phyloP scores from a whole-genome alignment of 768 basidiomycete genomes.

The Pleurotus eryngii region DNA sequence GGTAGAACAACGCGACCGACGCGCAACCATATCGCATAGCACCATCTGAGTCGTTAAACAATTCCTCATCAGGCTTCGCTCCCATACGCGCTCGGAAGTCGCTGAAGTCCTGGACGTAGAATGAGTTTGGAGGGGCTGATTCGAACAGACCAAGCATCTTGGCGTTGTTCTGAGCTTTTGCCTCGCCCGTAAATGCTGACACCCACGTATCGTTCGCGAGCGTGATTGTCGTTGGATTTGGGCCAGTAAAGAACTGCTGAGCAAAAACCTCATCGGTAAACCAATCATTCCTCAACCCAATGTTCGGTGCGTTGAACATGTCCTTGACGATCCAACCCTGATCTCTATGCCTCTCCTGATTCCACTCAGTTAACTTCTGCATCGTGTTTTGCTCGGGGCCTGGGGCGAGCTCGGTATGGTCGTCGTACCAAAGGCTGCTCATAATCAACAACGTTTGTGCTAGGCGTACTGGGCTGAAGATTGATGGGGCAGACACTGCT shows the following conservation, averaged over 20 bases:
- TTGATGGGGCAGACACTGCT: conserved; percentile 4
- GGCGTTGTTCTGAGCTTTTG: conserved; percentile 10
- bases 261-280: conserved; percentile 27
- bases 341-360: conserved; percentile 9
- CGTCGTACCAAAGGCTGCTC: not conserved
- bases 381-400: conserved; percentile 9
- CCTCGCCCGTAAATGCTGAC: conserved; percentile 14
- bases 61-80: conserved; percentile 10
- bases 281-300: conserved; percentile 28
- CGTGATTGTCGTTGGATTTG: conserved; percentile 24
- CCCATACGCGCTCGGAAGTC: conserved; percentile 20
- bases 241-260: conserved; percentile 27
- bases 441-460: conserved; percentile 13
- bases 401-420: conserved; percentile 7
- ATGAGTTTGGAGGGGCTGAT: conserved; percentile 5
- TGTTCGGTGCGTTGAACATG: conserved; percentile 22
- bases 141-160: conserved; percentile 13
- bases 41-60: conserved; percentile 4
- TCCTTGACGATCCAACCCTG: conserved; percentile 6
- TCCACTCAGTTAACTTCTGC: conserved; percentile 16
- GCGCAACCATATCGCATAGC: conserved; percentile 22
- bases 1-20: conserved; percentile 25
- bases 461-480: conserved; percentile 16
- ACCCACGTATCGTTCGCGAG: conserved; percentile 18
- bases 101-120: conserved; percentile 24